Percentiles rank a stretch among this genome's conserved stretches.
These are phyloP conservation scores for Pythium periplocum DNA, from an alignment of 352 stramenopile genomes.

Conservation along the genomic window DNA sequence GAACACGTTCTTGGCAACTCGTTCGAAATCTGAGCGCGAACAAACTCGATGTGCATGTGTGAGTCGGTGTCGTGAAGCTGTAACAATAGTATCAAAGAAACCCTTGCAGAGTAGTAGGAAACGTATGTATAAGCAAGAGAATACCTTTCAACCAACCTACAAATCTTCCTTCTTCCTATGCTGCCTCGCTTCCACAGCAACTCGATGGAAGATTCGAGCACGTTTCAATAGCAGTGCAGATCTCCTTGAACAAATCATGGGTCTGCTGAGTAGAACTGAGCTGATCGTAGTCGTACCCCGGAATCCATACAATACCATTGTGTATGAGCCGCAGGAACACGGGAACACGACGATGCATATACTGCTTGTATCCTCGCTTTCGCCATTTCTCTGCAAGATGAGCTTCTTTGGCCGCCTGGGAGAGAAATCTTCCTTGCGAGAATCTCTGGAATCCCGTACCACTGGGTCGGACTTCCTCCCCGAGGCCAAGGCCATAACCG, in stretches of 20 bases:
- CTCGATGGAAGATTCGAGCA: background rate
- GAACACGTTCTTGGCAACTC: background rate
- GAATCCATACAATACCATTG: slow-evolving; percentile 66
- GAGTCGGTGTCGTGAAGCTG: no score
- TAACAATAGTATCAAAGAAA: no score
- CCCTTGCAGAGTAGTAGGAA: no score
- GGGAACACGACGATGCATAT: slow-evolving; percentile 60
- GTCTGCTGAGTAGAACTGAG: slow-evolving; percentile 26
- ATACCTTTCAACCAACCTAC: no score
- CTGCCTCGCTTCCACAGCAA: slow-evolving; percentile 5
- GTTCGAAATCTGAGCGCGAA: no score
- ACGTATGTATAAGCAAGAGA: no score
- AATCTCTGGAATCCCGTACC: background rate
- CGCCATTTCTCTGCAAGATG: slow-evolving; percentile 31
- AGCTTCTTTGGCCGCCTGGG: slow-evolving; percentile 24
- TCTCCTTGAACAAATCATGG: slow-evolving; percentile 18
- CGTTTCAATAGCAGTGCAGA: slow-evolving; percentile 19
- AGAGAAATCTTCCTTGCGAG: slow-evolving; percentile 27
- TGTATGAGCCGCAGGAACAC: slow-evolving; percentile 71
- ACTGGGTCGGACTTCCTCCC: slow-evolving; percentile 28
- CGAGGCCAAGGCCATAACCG: slow-evolving; percentile 60
- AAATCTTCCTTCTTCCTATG: background rate
- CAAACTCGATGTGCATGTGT: no score
- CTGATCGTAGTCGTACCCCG: slow-evolving; percentile 70
- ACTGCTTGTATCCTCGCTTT: slow-evolving; percentile 65